Base-by-base conservation (phyloP, 2,329 filamentous ascomycete species). In the Pyrenophora seminiperda region DNA sequence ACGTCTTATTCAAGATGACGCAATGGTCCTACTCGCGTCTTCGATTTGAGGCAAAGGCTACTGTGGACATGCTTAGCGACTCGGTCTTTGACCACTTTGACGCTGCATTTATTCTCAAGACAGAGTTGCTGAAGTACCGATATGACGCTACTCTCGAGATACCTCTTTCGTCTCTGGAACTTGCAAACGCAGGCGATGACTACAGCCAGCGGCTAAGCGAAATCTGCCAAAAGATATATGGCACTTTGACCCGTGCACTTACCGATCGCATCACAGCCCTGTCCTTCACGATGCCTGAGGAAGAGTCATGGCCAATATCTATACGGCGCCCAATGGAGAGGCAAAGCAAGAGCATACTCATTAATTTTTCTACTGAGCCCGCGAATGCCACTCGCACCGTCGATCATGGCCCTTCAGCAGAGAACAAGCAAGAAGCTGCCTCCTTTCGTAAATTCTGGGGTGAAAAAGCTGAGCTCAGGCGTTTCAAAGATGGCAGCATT, bases 401-500 rank as follows among this genome's bases (percentile, higher is more conserved):
- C 55, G 94, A 99, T 59, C 89, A 91, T 69, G 94, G 94, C 0
- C 94, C 94, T 4, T 77, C 87, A 1, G 90, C 91, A 2, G 92
- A 97, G 67, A 83, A 94, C 53, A 91, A 93, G 72, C 86, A 88
- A 57, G 90, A 91, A 56, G 88, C 91, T 18, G 85, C 86, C 7
- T 81, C 81, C 24, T 99, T 97, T 72, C 89, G 90, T 29, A 84
- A 87, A 27, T 97, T 99, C 70, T 99, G 95, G 94, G 94, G 93
- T 5, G 88, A 93, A 7, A 96, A 94, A 70, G 84, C 94, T 1
- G 94, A 99, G 72, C 80, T 99, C 37, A 85, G 94, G 58, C 89
- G 94, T 15, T 99, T 99, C 79, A 95, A 92, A 64, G 91, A 97
- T 66, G 94, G 94, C 17, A 93, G 88, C 62, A 97, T 99, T 59